Conservation (phyloP, 2,329 filamentous ascomycete species). For the Colletotrichum spaethianum region DNA sequence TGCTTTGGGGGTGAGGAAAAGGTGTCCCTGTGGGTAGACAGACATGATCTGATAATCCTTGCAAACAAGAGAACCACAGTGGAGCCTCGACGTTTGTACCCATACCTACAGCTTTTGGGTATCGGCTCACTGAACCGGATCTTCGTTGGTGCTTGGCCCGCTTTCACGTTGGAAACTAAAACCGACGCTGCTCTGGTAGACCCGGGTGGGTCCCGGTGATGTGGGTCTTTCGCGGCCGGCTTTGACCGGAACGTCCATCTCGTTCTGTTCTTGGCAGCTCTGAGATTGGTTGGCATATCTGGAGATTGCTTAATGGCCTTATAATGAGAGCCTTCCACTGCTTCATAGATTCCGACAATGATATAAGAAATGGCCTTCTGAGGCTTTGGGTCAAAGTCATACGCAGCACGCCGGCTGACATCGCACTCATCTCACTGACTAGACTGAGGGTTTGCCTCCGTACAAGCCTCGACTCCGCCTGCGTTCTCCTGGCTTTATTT, state of each 20-base stretch:
- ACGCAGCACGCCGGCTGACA: no score
- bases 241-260: background rate
- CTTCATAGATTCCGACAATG: background rate
- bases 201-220: conserved; percentile 11
- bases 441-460: no score
- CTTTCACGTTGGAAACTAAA: conserved; percentile 7
- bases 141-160: background rate
- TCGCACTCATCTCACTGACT: no score
- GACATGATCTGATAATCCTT: conserved; percentile 39
- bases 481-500: no score
- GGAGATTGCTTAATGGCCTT: background rate
- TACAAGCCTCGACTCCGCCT: no score
- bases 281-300: no score
- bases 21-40: conserved; percentile 31
- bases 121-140: background rate
- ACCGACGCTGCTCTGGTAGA: conserved; percentile 2
- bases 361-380: background rate
- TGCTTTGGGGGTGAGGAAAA: conserved; percentile 21
- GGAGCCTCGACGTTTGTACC: conserved; percentile 26
- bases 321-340: background rate
- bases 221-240: conserved; percentile 15
- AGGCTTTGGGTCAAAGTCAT: background rate
- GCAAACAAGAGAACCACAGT: conserved; percentile 19
- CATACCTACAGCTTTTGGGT: conserved; percentile 7
- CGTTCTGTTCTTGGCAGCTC: background rate